Base-by-base conservation (phyloP, 306 rosid genomes). In the Castanopsis chinensis region DNA sequence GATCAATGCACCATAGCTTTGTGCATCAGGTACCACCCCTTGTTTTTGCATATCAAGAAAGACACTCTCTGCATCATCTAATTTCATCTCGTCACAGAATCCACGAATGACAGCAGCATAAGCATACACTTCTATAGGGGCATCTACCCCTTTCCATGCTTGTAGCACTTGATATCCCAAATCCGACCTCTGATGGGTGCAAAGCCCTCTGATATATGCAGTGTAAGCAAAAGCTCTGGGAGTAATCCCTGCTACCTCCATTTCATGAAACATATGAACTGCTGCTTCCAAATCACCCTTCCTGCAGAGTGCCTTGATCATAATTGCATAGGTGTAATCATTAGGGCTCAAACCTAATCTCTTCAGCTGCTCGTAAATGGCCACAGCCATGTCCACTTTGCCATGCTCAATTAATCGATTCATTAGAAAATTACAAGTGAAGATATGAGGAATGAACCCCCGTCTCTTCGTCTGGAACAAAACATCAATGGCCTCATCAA, bases 281-380 rank as follows among this genome's bases (percentile, higher is more conserved):
- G 88, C 94, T 43, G 83, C 86, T 69, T 85, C 82, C 82, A 89
- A 80, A 27, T 85, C 65, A 80, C 97, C 92, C 57, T 83, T 87
- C 86, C 73, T 91, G 73, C 94, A 89, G 0, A 79, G 80, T 3
- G 87, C 97, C 91, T 91, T 94, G 35, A 94, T 86, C 19, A 92
- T 58, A 82, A 91, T 94, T 13, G 87, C 87, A 59, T 91, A 91
- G 2, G 97, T 92, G 71, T 87, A 91, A 71, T 80, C 76, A 53
- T 94, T 91, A 1, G 96, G 92, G n/a, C 63, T 68, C 54, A 91
- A 83, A 69, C 98, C 97, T 69, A 89, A 80, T 80, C 92, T 85
- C 83, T 89, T 94, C 72, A 92, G 86, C 68, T 87, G 90, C 76
- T 83, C 78, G 73, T 82, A 92, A 63, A 86, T 21, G 6, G 85